Base-by-base conservation (phyloP, 139 green algal genomes). In the Chlorella vulgaris region DNA sequence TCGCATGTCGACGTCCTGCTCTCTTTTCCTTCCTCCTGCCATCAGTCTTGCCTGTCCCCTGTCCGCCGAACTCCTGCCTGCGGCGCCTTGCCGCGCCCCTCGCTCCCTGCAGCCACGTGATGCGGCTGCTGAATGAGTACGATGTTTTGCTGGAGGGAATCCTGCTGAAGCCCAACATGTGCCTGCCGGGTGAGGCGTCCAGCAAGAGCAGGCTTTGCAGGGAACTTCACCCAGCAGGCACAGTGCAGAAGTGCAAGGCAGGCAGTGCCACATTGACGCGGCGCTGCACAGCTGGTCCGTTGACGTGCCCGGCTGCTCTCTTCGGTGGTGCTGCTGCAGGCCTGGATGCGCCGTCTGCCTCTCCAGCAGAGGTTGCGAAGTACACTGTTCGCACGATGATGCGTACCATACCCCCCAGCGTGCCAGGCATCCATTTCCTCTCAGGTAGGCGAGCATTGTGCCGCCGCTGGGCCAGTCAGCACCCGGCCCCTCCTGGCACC, bases 131-230 rank as follows among this genome's bases (percentile, higher is more conserved):
- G 35, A 98, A 98, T 69, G 93, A 98, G 88, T 97, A 98, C 77
- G 85, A 93, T 38, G 92, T 98, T 26, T 81, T 93, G 70, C 85
- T 97, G 60, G 94, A 98, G 80, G 93, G 91, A 62, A 97, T 96
- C 84, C 88, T 99, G 79, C 90, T 98, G 67, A 99, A 99, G 91
- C 95, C 94, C 81, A 97, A 96, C 91, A 98, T 98, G 94, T 86
- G 90, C 63, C 85, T 94, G 66, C 90, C 93, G 19, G 87, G 91
- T 87, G 68, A 68, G 73, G 55, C 5, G 21, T 8, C 55, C 10
- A 15, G 47, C 13, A 55, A 55, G 13, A 10, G 47, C 47, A 55
- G 47, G 47, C n/a, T n/a, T n/a, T n/a, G n/a, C n/a, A n/a, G n/a
- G n/a, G n/a, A n/a, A n/a, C n/a, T n/a, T n/a, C n/a, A n/a, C n/a